These are phyloP conservation scores for Apophysomyces variabilis DNA, from an alignment of 371 early-diverging fungal genomes.

Conservation along the genomic window DNA sequence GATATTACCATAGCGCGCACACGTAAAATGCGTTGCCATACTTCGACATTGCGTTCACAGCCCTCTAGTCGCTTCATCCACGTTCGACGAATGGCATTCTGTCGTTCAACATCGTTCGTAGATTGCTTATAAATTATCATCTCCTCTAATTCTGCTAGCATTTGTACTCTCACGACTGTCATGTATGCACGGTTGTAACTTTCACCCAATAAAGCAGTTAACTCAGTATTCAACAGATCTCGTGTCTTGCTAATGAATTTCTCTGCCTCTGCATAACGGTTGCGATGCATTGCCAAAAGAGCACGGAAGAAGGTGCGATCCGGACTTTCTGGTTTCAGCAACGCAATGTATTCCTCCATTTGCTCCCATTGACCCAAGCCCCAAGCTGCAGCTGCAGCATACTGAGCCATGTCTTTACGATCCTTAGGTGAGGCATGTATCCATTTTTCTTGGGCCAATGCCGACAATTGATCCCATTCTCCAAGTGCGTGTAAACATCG, in stretches of 20 bases:
- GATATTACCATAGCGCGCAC: conserved; percentile 89
- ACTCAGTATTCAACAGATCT: conserved; percentile 87
- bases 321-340: conserved; percentile 79
- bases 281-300: conserved; percentile 85
- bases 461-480: conserved; percentile 91
- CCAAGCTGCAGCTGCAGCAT: conserved; percentile 96
- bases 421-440: conserved; percentile 55
- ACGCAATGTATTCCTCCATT: conserved; percentile 89
- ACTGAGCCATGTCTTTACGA: conserved; percentile 77
- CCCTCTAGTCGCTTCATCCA: conserved; percentile 91
- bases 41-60: conserved; percentile 93
- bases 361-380: conserved; percentile 90
- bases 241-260: conserved; percentile 83
- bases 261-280: conserved; percentile 78
- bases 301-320: conserved; percentile 84
- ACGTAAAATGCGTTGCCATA: conserved; percentile 93
- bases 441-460: conserved; percentile 88
- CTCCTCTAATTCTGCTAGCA: conserved; percentile 97
- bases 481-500: conserved; percentile 92
- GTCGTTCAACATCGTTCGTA: conserved; percentile 82
- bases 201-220: conserved; percentile 91
- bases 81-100: conserved; percentile 78
- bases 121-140: conserved; percentile 89
- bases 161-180: conserved; percentile 90
- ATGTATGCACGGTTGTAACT: conserved; percentile 94